Conservation (phyloP, 2,329 filamentous ascomycete species). For the Trichothecium sympodiale region DNA sequence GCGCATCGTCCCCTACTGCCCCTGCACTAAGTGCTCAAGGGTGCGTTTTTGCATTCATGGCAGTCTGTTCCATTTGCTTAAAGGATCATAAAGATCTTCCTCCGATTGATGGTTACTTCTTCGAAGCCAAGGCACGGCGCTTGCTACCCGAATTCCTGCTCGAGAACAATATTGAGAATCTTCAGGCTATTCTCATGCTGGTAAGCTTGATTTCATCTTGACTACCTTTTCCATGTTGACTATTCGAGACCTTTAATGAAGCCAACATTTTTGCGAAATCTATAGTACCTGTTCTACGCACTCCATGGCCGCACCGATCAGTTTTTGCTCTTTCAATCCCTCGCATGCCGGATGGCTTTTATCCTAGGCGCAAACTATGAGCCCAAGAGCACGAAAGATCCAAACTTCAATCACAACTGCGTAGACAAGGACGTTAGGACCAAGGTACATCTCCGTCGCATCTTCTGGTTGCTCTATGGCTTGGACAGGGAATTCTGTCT, state of each 20-base stretch:
- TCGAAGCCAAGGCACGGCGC: conserved; percentile 14
- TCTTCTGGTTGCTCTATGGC: conserved; percentile 17
- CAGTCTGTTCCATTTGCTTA: conserved; percentile 18
- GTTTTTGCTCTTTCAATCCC: not conserved
- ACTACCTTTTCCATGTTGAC: too few relatives aligned
- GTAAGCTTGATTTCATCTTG: too few relatives aligned
- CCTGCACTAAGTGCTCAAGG: conserved; percentile 19
- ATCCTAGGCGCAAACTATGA: conserved; percentile 28
- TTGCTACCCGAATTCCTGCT: conserved; percentile 24
- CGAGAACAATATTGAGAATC: conserved; percentile 21
- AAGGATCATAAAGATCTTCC: conserved; percentile 3
- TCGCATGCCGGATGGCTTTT: conserved; percentile 29
- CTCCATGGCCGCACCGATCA: too few relatives aligned
- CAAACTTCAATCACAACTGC: too few relatives aligned
- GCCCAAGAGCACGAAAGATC: not conserved
- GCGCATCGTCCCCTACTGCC: conserved; percentile 6
- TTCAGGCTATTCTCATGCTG: conserved; percentile 29
- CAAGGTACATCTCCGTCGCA: conserved; percentile 1
- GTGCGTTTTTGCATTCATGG: conserved; percentile 31
- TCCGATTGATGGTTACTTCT: not conserved
- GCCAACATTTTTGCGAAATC: too few relatives aligned
- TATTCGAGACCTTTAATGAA: too few relatives aligned
- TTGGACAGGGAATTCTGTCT: conserved; percentile 16
- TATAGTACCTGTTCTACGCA: too few relatives aligned
- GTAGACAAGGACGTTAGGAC: too few relatives aligned